These are phyloP conservation scores for Thozetella sp. DNA, from an alignment of 495 filamentous ascomycete genomes.

Conservation along the genomic window DNA sequence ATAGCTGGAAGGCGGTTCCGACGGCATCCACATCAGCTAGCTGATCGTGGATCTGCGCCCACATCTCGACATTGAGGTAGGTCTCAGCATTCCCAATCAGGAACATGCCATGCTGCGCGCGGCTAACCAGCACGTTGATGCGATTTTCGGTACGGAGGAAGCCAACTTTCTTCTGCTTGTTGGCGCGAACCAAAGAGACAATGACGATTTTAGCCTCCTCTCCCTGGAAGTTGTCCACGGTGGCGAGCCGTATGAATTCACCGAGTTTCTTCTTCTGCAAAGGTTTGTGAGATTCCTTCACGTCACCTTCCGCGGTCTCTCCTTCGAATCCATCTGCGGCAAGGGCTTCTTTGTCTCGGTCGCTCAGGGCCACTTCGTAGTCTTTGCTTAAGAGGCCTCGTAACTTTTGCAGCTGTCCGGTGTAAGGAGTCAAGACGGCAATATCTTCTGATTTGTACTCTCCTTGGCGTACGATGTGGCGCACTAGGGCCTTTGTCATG, in stretches of 20 bases:
- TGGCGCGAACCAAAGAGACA: constrained; percentile 82
- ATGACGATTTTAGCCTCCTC: constrained; percentile 82
- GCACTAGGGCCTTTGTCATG: constrained; percentile 66
- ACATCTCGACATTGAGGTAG: constrained; percentile 63
- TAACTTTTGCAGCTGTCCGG: constrained; percentile 70
- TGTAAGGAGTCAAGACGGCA: constrained; percentile 77
- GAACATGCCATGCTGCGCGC: constrained; percentile 83
- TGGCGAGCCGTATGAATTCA: constrained; percentile 69
- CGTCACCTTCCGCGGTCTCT: constrained; percentile 19
- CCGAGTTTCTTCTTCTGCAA: constrained; percentile 53
- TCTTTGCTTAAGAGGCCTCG: constrained; percentile 45
- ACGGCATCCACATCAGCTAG: constrained; percentile 50
- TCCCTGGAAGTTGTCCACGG: constrained; percentile 85
- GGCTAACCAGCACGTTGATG: constrained; percentile 77
- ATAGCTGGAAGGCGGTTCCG: constrained; percentile 55
- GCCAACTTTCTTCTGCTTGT: constrained; percentile 61
- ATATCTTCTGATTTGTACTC: constrained; percentile 66
- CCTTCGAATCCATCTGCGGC: constrained; percentile 47
- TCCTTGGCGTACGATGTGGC: constrained; percentile 74
- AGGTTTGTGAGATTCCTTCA: constrained; percentile 3
- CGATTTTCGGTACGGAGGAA: constrained; percentile 77
- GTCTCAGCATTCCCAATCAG: constrained; percentile 74
- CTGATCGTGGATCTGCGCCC: constrained; percentile 63
- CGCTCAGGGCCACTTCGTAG: constrained; percentile 66
- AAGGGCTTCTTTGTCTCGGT: constrained; percentile 66